These are phyloP conservation scores for Prunus yedoensis DNA, from an alignment of 331 rosid species.

Conservation along the genomic window DNA sequence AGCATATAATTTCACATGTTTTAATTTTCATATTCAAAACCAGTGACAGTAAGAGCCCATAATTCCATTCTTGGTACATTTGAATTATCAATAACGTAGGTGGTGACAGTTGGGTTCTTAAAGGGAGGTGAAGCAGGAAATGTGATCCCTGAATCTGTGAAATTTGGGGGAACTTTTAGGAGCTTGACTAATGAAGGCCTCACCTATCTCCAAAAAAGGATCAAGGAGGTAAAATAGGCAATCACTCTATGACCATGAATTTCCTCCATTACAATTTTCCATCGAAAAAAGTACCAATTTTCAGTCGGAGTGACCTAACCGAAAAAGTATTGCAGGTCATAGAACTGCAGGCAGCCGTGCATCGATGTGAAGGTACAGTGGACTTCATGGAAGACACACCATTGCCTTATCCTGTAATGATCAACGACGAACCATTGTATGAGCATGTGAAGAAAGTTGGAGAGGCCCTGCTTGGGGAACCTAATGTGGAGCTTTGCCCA, in stretches of 20 bases:
- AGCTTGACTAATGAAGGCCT: slow-evolving; percentile 23
- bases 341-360: slow-evolving; percentile 49
- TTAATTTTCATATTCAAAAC: too few species aligned
- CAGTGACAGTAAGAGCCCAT: too few species aligned
- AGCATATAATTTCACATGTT: too few species aligned
- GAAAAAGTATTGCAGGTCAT: slow-evolving; percentile 22
- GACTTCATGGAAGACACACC: slow-evolving; percentile 44
- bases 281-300: too few species aligned
- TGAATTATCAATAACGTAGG: slow-evolving; percentile 1
- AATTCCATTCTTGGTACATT: too few species aligned
- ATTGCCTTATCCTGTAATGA: slow-evolving; percentile 38
- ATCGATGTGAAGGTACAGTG: slow-evolving; percentile 40
- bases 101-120: slow-evolving; percentile 25
- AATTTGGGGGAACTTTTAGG: slow-evolving; percentile 30
- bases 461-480: slow-evolving; percentile 41
- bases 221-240: slow-evolving; percentile 23
- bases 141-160: slow-evolving; percentile 24
- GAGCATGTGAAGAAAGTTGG: slow-evolving; percentile 50
- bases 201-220: slow-evolving; percentile 18
- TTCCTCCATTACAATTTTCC: too few species aligned
- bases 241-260: too few species aligned
- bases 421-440: slow-evolving; percentile 39
- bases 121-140: slow-evolving; percentile 29
- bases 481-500: slow-evolving; percentile 38
- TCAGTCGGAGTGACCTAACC: too few species aligned